Evolutionary conservation across 2,329 filamentous ascomycete species (phyloP).

Genomic region (Fonsecaea nubica): DNA sequence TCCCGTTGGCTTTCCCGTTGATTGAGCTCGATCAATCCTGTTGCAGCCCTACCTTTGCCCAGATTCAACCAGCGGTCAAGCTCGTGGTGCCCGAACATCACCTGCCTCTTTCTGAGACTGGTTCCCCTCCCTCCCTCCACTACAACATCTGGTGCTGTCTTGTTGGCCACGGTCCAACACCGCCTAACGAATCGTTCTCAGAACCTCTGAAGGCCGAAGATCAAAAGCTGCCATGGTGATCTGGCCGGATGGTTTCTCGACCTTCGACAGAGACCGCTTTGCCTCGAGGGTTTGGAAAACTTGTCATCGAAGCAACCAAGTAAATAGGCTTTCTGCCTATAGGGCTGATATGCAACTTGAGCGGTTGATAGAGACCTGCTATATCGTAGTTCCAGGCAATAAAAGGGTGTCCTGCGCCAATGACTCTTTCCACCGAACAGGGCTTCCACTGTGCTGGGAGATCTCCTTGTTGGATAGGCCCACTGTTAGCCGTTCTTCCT

Average conservation of each 20-base stretch:
- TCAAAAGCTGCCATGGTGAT: neutral
- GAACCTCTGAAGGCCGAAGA: neutral
- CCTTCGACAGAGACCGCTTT: neutral
- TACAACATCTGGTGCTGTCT: constrained; percentile 17
- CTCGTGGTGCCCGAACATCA: constrained; percentile 8
- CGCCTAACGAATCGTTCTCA: constrained; percentile 23
- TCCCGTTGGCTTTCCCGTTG: constrained; percentile 8
- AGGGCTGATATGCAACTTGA: constrained; percentile 23
- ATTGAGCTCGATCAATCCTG: constrained; percentile 17
- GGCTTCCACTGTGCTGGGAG: constrained; percentile 19
- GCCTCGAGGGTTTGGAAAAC: constrained; percentile 3
- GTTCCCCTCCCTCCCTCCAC: constrained; percentile 1
- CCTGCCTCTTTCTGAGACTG: constrained; percentile 1
- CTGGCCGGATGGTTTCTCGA: constrained; percentile 6
- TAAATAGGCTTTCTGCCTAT: constrained; percentile 17
- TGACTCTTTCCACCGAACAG: constrained; percentile 13
- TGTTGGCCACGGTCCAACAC: constrained; percentile 19
- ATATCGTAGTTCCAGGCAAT: constrained; percentile 23
- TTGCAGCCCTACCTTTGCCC: constrained; percentile 9
- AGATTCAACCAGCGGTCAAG: constrained; percentile 27
- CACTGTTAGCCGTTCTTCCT: constrained; percentile 23
- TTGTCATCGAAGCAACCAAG: neutral
- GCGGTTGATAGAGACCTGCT: constrained; percentile 13
- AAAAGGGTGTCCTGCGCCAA: neutral
- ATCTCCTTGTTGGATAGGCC: constrained; percentile 23